Percentiles rank a stretch among this genome's conserved stretches.
Evolutionary conservation across 352 stramenopile genomes (phyloP).

Genomic region (Paralagenidium karlingii): DNA sequence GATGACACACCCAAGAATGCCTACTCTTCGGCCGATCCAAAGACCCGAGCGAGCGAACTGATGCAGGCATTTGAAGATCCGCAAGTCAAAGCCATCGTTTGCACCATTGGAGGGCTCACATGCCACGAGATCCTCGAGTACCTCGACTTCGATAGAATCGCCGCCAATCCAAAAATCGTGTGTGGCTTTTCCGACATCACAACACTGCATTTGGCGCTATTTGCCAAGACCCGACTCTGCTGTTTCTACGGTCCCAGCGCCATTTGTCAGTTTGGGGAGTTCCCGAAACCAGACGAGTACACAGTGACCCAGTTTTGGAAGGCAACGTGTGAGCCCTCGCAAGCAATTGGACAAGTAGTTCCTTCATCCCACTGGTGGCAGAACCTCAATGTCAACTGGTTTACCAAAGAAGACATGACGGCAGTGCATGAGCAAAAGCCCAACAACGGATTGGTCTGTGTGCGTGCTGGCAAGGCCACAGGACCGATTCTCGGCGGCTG

Average conservation of each 20-base stretch:
- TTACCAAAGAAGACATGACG: conserved; percentile 22
- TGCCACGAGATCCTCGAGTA: conserved; percentile 47
- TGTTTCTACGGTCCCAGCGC: conserved; percentile 50
- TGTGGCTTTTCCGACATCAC: conserved; percentile 50
- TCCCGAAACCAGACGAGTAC: conserved; percentile 26
- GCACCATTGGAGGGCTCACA: conserved; percentile 40
- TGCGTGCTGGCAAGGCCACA: conserved; percentile 15
- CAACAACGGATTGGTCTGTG: conserved; percentile 30
- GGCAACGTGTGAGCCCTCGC: conserved; percentile 6
- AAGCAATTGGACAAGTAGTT: conserved; percentile 15
- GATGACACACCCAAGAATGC: conserved; percentile 5
- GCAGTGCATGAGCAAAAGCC: conserved; percentile 22
- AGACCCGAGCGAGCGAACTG: conserved; percentile 23
- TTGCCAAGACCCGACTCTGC: conserved; percentile 19
- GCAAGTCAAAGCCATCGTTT: conserved; percentile 25
- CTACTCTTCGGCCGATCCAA: conserved; percentile 36
- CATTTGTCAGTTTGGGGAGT: conserved; percentile 45
- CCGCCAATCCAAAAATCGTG: conserved; percentile 33
- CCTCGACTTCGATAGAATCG: conserved; percentile 36
- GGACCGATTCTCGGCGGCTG: conserved; percentile 35
- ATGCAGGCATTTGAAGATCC: conserved; percentile 39
- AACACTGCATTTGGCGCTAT: conserved; percentile 41
- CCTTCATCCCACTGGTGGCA: conserved; percentile 39
- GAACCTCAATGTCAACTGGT: conserved; percentile 53
- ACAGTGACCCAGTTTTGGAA: conserved; percentile 26